Evolutionary conservation across 2,329 filamentous ascomycete species (phyloP), one percentile per base, ranked within the genome.

Genomic region (Fusarium sp.): DNA sequence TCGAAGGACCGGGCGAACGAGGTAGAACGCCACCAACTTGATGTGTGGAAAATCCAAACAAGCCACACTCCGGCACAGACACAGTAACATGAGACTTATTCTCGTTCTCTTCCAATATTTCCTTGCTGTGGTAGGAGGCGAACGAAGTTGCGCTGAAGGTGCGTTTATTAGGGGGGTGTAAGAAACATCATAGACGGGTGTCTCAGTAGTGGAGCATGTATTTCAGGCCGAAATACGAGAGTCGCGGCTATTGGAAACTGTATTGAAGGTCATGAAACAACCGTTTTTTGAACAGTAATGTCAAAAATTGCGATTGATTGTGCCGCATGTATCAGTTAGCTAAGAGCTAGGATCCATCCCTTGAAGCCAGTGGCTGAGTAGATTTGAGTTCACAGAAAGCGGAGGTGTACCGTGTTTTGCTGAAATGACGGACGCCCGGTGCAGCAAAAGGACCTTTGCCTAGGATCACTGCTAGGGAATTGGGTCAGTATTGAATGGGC

Each of bases 331-430:
- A 35, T 51, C 51, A 37, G 31, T 23, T 31, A 29, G 42, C 46
- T 59, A 36, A 49, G 49, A 61, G 41, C 29, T 32, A 46, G 61
- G 56, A 51, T 64, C 57, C 32, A 37, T 60, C 37, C 29, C 45
- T 65, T 41, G 51, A 17, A 55, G 27, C 41, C 36, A 61, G 61
- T 64, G 57, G 61, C 51, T 64, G 57, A 46, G 45, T 53, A 62
- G 33, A 49, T 61, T 64, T 64, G 61, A 65, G 61, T 64, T 64
- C 23, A 39, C 45, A 36, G 52, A 44, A 65, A 65, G 61, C 57
- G 61, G 61, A 65, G 61, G 41, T 37, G 57, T 23, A 64, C 61
- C 61, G 41, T 33, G 52, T 19, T 65, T 19, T 65, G 61, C 61
- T 64, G 61, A 65, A 64, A 65, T 64, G 61, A 64, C 56, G 61